phyloP scores from a whole-genome alignment of 805 yeast genomes.

The Candida ponderosae region DNA sequence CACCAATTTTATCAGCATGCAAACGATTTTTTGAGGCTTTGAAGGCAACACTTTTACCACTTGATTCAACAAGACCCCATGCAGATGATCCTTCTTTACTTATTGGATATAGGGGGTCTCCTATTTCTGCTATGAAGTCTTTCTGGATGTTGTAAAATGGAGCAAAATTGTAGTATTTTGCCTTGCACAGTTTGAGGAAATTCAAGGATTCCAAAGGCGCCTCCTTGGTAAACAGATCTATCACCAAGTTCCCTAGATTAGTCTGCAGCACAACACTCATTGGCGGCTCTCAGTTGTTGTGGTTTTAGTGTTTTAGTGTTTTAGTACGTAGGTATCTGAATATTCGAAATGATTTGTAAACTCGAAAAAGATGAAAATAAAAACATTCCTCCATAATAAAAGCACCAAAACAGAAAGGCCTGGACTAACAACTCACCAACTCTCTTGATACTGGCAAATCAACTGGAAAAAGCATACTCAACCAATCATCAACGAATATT shows the following conservation, averaged over 20 bases:
- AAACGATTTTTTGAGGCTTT: slow-evolving; percentile 15
- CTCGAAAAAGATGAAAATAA: no score
- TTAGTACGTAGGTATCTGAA: no score
- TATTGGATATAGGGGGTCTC: slow-evolving; percentile 40
- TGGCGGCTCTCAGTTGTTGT: no score
- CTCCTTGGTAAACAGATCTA: slow-evolving; percentile 33
- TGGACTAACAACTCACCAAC: no score
- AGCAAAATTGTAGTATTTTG: slow-evolving; percentile 41
- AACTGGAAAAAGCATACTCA: no score
- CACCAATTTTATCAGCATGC: slow-evolving; percentile 23
- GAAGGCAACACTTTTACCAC: slow-evolving; percentile 9
- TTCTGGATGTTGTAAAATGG: slow-evolving; percentile 38
- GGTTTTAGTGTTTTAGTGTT: no score
- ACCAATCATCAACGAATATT: no score
- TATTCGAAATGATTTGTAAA: no score
- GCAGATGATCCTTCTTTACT: slow-evolving; percentile 23
- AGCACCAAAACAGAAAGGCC: no score
- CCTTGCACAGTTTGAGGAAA: slow-evolving; percentile 47
- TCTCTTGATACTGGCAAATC: no score
- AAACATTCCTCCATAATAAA: no score
- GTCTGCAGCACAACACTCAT: background rate
- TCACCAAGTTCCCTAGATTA: slow-evolving; percentile 36
- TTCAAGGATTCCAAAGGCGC: slow-evolving; percentile 33
- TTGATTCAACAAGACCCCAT: slow-evolving; percentile 21
- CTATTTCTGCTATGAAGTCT: slow-evolving; percentile 33